phyloP scores from a whole-genome alignment of 139 green algal species.

The Micractinium conductrix region DNA sequence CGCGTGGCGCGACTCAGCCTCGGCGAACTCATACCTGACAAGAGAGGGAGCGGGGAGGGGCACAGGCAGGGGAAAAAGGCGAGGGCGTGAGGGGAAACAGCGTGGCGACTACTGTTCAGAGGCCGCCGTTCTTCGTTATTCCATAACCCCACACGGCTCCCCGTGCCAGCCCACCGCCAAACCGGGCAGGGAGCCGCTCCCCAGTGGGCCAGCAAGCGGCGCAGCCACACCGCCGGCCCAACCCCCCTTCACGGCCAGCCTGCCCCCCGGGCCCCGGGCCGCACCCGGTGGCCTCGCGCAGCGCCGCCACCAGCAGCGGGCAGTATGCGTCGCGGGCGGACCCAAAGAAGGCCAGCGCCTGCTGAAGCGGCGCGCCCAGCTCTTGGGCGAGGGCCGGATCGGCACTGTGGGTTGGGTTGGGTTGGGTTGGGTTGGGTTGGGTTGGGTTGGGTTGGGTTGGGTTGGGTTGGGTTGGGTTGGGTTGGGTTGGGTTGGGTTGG shows the following conservation, averaged over 20 bases:
- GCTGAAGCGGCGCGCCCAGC: constrained; percentile 27
- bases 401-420: background rate
- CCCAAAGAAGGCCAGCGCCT: constrained; percentile 23
- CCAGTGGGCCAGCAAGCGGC: no score
- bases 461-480: no score
- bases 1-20: constrained; percentile 26
- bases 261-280: background rate
- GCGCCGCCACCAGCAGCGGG: constrained; percentile 28
- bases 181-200: no score
- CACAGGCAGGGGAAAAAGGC: background rate
- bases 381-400: constrained; percentile 26
- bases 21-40: constrained; percentile 10
- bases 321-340: background rate
- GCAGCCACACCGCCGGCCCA: background rate
- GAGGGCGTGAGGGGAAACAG: no score
- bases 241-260: background rate
- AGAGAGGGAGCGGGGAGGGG: background rate
- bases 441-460: background rate
- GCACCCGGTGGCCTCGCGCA: constrained; percentile 35
- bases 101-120: no score
- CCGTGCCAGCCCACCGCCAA: no score
- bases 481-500: no score
- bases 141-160: no score
- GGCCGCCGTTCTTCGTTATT: no score
- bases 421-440: background rate